Conservation (phyloP, 176 grass and related monocot species). For the Panicum miliaceum region DNA sequence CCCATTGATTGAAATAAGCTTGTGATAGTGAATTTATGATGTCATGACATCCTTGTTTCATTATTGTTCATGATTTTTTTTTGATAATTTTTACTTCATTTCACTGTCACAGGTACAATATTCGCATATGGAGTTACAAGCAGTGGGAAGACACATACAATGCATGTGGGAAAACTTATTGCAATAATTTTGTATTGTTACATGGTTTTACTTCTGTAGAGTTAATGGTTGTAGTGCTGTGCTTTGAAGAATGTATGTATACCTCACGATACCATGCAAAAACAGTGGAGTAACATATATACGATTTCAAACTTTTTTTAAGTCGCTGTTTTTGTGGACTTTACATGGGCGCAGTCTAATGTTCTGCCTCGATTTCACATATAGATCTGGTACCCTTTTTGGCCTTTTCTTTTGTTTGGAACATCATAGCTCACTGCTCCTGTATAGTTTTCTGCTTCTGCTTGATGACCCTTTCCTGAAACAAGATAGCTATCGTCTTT, state of each 20-base stretch:
- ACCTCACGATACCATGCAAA: background rate
- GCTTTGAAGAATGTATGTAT: background rate
- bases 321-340: conserved; percentile 23
- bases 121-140: conserved; percentile 93
- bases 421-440: background rate
- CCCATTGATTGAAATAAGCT: background rate
- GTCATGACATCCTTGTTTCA: background rate
- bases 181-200: conserved; percentile 9
- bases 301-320: conserved; percentile 1
- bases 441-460: conserved; percentile 27
- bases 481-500: background rate
- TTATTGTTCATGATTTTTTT: conserved; percentile 9
- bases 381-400: conserved; percentile 12
- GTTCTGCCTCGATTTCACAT: conserved; percentile 10
- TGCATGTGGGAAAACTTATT: conserved; percentile 71
- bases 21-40: conserved; percentile 10
- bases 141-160: conserved; percentile 90
- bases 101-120: conserved; percentile 68
- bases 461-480: conserved; percentile 15
- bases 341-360: background rate
- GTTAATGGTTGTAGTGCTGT: background rate
- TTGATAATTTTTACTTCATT: conserved; percentile 17
- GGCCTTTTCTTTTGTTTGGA: conserved; percentile 17
- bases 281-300: background rate
- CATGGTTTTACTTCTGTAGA: background rate